phyloP scores from a whole-genome alignment of 2,329 filamentous ascomycete species.

The Xylaria digitata region DNA sequence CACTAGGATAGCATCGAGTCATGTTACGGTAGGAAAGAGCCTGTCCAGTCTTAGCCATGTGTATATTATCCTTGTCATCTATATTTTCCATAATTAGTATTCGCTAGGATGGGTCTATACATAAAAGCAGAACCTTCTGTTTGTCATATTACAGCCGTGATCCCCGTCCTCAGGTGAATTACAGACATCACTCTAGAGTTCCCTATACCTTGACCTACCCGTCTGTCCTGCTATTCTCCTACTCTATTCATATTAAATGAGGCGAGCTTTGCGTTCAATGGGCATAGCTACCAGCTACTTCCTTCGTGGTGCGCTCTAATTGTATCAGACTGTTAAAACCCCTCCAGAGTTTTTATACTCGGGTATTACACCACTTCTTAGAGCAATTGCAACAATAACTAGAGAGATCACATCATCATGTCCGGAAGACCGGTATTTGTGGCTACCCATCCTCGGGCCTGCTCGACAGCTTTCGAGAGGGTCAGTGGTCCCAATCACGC shows the following conservation, averaged over 20 bases:
- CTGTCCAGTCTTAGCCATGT: slow-evolving; percentile 5
- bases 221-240: slow-evolving; percentile 12
- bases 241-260: slow-evolving; percentile 38
- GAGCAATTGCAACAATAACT: slow-evolving; percentile 45
- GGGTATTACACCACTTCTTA: slow-evolving; percentile 5
- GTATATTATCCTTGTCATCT: slow-evolving; percentile 20
- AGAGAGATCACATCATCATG: slow-evolving; percentile 62
- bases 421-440: slow-evolving; percentile 87
- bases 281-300: slow-evolving; percentile 46
- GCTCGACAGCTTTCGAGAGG: slow-evolving; percentile 96
- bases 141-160: slow-evolving; percentile 16
- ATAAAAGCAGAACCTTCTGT: slow-evolving; percentile 18
- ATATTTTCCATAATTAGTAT: slow-evolving; percentile 1
- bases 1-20: slow-evolving; percentile 2
- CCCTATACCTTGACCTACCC: slow-evolving; percentile 14
- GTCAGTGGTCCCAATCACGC: slow-evolving; percentile 62
- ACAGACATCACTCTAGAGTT: slow-evolving; percentile 8
- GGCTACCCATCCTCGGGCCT: slow-evolving; percentile 92
- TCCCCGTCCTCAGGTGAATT: slow-evolving; percentile 26
- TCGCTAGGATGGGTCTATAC: not conserved
- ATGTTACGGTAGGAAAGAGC: not conserved
- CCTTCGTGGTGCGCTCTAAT: slow-evolving; percentile 48
- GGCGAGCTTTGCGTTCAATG: slow-evolving; percentile 40
- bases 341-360: not conserved
- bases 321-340: not conserved